Percentiles rank a stretch among this genome's conserved stretches.
These are phyloP conservation scores for Chloranthus sessilifolius DNA, from an alignment of 164 flowering plant genomes.

Conservation along the genomic window DNA sequence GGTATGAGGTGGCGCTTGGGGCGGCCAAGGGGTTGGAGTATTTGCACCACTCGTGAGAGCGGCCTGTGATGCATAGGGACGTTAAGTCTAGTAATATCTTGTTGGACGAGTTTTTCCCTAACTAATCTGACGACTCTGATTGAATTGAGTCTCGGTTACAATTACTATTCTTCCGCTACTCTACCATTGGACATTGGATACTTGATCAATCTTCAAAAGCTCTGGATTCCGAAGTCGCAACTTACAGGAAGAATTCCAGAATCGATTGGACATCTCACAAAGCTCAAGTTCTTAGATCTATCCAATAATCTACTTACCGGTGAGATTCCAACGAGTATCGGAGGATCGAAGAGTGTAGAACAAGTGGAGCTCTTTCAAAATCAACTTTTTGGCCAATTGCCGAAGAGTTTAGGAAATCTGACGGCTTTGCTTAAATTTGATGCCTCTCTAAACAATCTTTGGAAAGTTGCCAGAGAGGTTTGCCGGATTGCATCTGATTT, in stretches of 20 bases:
- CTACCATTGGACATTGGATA: slow-evolving; percentile 52
- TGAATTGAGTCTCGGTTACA: slow-evolving; percentile 29
- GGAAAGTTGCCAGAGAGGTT: slow-evolving; percentile 50
- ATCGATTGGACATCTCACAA: slow-evolving; percentile 30
- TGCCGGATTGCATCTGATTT: slow-evolving; percentile 34
- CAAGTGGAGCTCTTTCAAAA: slow-evolving; percentile 48
- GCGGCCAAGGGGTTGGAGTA: too few species aligned
- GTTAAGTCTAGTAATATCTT: too few species aligned
- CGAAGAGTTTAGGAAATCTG: slow-evolving; percentile 43
- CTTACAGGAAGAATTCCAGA: slow-evolving; percentile 59
- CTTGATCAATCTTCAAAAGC: slow-evolving; percentile 42
- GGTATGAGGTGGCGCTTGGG: too few species aligned
- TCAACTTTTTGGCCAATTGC: slow-evolving; percentile 49
- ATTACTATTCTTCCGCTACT: slow-evolving; percentile 33
- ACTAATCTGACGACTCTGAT: slow-evolving; percentile 46
- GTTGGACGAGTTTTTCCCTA: too few species aligned
- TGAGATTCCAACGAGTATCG: slow-evolving; percentile 43
- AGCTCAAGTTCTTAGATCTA: slow-evolving; percentile 43
- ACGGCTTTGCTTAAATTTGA: slow-evolving; percentile 34
- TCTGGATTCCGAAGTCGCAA: slow-evolving; percentile 28
- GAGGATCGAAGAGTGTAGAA: slow-evolving; percentile 24
- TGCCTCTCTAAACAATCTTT: slow-evolving; percentile 50
- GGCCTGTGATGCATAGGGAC: too few species aligned
- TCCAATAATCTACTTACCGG: slow-evolving; percentile 44
- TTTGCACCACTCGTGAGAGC: too few species aligned